Evolutionary conservation across 2,329 filamentous ascomycete genomes (phyloP), one percentile per base, ranked within the genome.

Genomic region (Clarireedia sp.): DNA sequence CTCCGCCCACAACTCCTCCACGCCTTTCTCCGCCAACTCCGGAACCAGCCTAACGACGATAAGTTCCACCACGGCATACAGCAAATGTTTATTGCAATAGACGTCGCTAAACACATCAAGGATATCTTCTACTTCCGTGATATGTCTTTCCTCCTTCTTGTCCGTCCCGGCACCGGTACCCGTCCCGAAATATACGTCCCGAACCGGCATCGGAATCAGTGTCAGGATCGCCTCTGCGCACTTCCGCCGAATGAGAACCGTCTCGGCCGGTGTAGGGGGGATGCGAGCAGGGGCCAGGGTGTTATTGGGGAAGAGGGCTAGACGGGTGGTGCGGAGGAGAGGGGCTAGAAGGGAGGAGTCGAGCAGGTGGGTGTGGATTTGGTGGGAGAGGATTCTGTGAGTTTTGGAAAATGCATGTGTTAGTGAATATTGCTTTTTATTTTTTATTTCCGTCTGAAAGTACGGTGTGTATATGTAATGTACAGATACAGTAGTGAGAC

Each of bases 61-160:
- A 56, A 92, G 72, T 72, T 99, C 94, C 36, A 97, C 73, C 48
- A 94, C 76, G 45, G 82, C 78, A 67, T 95, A 96, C 63, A 96
- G 75, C 33, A 97, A 74, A 72, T 96, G 90, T 73, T 91, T 95
- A 73, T 99, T 99, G 72, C 90, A 86, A 72, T 96, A 96, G 51
- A 80, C 76, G 71, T 96, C 90, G 16, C 80, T 81, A 62, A 96
- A 85, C 38, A 91, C 75, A 64, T 87, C 82, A 47, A 97, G 75
- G 46, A 90, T 74, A 59, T 74, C 72, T 51, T 80, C 74, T 21
- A 78, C 73, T 51, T 73, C 67, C 40, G 49, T 54, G 6, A 54
- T 43, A 37, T 54, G 52, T 17, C 37, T 41, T 43, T 54, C 52
- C 12, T 50, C 52, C 29, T 43, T 23, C 19, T 45, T 45, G 1